Conservation (phyloP, 2,329 filamentous ascomycete species). For the Clathrospora elynae region DNA sequence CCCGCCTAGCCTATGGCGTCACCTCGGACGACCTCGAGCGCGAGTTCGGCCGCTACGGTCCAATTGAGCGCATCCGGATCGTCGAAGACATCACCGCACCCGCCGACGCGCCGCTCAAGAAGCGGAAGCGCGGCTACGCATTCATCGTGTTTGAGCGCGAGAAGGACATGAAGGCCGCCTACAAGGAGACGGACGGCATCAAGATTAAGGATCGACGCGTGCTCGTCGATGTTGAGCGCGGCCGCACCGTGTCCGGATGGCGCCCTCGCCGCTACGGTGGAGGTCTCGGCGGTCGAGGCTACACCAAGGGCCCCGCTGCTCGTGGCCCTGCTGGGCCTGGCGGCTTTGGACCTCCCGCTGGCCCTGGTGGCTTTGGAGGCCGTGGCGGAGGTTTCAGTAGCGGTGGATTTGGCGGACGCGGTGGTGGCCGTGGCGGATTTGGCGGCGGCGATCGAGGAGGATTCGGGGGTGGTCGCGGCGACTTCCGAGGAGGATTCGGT, state of each 20-base stretch:
- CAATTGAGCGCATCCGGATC: conserved; percentile 92
- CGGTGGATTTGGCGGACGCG: conserved; percentile 54
- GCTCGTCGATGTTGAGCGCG: conserved; percentile 94
- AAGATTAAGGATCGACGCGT: conserved; percentile 91
- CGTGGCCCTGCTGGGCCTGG: conserved; percentile 72
- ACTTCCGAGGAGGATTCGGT: conserved; percentile 53
- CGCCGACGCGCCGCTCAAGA: conserved; percentile 61
- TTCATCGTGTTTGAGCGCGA: conserved; percentile 97
- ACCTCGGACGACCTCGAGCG: conserved; percentile 88
- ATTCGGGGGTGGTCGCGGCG: too few species aligned
- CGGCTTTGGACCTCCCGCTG: conserved; percentile 60
- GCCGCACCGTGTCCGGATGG: conserved; percentile 92
- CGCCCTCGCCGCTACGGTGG: conserved; percentile 89
- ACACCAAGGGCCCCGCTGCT: conserved; percentile 79
- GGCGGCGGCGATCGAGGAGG: conserved; percentile 55
- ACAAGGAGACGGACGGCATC: conserved; percentile 85
- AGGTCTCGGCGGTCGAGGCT: conserved; percentile 87
- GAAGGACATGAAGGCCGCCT: conserved; percentile 98
- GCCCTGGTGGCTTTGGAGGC: conserved; percentile 58
- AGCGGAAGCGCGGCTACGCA: conserved; percentile 87
- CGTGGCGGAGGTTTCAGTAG: conserved; percentile 60
- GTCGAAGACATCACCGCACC: conserved; percentile 76
- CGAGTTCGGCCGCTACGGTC: conserved; percentile 91
- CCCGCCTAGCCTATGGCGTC: conserved; percentile 85
- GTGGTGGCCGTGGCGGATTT: conserved; percentile 56